A percentile compares a stretch with the other conserved stretches of the same genome.
Conservation (phyloP, 2,329 filamentous ascomycete species). For the Claviceps digitariae region DNA sequence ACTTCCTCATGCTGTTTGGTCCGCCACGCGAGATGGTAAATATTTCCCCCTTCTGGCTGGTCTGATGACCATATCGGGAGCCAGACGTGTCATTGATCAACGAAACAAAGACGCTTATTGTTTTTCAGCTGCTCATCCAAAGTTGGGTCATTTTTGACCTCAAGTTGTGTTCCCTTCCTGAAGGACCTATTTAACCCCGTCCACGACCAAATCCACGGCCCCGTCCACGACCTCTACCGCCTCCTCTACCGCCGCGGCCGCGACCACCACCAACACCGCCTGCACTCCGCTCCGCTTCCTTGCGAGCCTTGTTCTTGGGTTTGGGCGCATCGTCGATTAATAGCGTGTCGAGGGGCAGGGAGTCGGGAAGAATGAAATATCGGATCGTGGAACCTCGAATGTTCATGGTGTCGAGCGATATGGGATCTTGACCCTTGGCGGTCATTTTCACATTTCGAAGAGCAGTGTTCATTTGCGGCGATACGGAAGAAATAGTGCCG, state of each 20-base stretch:
- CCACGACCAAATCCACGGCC: slow-evolving; percentile 15
- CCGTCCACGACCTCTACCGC: slow-evolving; percentile 30
- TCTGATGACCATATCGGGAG: neutral
- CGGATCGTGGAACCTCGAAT: slow-evolving; percentile 91
- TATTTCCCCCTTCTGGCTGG: neutral
- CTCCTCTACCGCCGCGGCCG: slow-evolving; percentile 39
- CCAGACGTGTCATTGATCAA: neutral
- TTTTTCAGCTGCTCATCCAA: neutral
- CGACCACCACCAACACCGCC: slow-evolving; percentile 39
- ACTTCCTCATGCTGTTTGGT: neutral
- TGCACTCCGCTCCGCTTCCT: slow-evolving; percentile 58
- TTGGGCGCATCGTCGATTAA: slow-evolving; percentile 95
- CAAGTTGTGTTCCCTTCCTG: neutral
- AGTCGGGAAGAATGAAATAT: slow-evolving; percentile 94
- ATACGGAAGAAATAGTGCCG: slow-evolving; percentile 92
- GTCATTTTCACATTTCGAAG: slow-evolving; percentile 97
- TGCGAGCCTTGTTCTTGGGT: slow-evolving; percentile 98
- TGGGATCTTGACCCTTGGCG: slow-evolving; percentile 69
- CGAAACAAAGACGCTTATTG: neutral
- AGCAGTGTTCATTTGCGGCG: slow-evolving; percentile 96
- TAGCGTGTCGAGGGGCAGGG: slow-evolving; percentile 84
- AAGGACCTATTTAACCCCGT: neutral
- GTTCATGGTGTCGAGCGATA: slow-evolving; percentile 89
- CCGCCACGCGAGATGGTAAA: neutral
- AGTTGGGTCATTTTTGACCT: neutral